Conservation (phyloP, 257 asterid species). For the Catharanthus roseus region DNA sequence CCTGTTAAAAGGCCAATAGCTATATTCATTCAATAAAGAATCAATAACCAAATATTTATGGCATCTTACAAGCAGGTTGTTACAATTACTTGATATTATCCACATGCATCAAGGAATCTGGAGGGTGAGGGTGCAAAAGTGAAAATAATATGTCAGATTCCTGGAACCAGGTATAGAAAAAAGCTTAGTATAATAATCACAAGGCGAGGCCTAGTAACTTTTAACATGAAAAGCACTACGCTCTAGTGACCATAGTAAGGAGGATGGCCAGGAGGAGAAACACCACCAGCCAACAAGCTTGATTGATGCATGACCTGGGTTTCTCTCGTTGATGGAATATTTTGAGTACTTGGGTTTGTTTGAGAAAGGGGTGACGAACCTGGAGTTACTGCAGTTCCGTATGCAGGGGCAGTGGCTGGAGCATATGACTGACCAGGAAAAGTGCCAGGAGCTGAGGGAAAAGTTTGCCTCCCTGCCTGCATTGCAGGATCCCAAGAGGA, state of each 20-base stretch:
- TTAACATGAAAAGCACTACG: not conserved
- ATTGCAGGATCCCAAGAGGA: constrained; percentile 46
- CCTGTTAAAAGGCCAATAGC: not conserved
- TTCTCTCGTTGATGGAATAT: constrained; percentile 24
- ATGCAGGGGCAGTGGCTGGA: constrained; percentile 35
- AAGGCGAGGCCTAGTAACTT: not conserved
- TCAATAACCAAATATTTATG: not conserved
- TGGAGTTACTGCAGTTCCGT: constrained; percentile 30
- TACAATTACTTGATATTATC: not conserved
- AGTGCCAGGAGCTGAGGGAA: constrained; percentile 28
- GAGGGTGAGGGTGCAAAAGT: not conserved
- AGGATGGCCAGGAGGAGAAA: constrained; percentile 33
- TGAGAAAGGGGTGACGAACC: constrained; percentile 29
- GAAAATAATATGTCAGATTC: not conserved
- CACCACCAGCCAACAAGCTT: constrained; percentile 32
- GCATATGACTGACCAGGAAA: constrained; percentile 43
- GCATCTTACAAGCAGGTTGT: not conserved
- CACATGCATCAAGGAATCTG: not conserved
- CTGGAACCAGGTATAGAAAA: not conserved
- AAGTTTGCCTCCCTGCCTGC: constrained; percentile 32
- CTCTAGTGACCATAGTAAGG: constrained; percentile 17
- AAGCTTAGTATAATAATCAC: no score
- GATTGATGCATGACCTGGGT: constrained; percentile 37
- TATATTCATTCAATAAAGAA: not conserved
- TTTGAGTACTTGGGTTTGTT: constrained; percentile 18